Percentiles rank a stretch among this genome's conserved stretches.
These are phyloP conservation scores for Sextonia rubra DNA, from an alignment of 164 flowering plant species.

Conservation along the genomic window DNA sequence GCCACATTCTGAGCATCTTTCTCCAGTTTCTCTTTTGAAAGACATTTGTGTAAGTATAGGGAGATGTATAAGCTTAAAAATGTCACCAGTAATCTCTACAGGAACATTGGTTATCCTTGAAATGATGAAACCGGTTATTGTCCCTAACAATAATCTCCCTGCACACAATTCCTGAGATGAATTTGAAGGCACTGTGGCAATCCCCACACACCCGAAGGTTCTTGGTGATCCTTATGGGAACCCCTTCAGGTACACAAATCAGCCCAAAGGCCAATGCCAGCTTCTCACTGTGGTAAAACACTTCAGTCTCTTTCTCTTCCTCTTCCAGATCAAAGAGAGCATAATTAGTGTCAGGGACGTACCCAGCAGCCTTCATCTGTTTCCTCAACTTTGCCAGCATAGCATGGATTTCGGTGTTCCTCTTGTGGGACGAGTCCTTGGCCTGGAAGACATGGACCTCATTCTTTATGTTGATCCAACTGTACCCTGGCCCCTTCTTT, in stretches of 20 bases:
- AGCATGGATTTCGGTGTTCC: conserved; percentile 53
- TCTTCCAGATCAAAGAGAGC: conserved; percentile 74
- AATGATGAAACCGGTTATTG: conserved; percentile 64
- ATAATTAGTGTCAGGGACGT: conserved; percentile 51
- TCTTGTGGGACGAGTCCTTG: conserved; percentile 60
- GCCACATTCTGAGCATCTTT: not conserved
- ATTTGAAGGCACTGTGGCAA: conserved; percentile 70
- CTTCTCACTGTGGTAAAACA: conserved; percentile 76
- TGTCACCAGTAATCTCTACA: conserved; percentile 79
- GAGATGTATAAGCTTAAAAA: not conserved
- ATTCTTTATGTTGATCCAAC: conserved; percentile 63
- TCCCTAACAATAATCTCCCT: conserved; percentile 77
- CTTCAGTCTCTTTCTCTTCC: conserved; percentile 69
- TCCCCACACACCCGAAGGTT: conserved; percentile 79
- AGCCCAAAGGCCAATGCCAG: conserved; percentile 79
- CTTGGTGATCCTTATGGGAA: conserved; percentile 74
- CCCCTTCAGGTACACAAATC: conserved; percentile 48
- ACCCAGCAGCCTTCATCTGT: conserved; percentile 63
- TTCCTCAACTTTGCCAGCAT: conserved; percentile 43
- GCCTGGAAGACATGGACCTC: conserved; percentile 68
- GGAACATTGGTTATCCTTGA: conserved; percentile 53
- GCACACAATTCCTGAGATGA: conserved; percentile 49
- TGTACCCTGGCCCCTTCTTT: conserved; percentile 67
- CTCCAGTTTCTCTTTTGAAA: not conserved
- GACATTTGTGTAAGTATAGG: not conserved